A percentile compares a stretch with the other conserved stretches of the same genome.
Conservation (phyloP, 805 yeast species). For the Pichia heedii region DNA sequence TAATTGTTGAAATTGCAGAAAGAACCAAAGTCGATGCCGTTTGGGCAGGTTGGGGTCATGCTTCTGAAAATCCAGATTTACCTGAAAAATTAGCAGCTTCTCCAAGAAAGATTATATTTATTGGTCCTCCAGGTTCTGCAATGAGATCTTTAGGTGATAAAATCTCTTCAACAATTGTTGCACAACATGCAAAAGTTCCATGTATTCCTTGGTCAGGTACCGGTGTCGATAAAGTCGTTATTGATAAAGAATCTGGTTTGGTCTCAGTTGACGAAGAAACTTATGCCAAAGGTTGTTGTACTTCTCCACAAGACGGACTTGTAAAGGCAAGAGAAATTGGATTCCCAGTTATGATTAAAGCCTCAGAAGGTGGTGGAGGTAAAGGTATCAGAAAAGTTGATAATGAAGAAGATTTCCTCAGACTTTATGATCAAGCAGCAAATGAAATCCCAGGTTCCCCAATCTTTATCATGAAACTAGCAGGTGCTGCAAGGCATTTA, state of each 20-base stretch:
- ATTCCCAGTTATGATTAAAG: slow-evolving; percentile 98
- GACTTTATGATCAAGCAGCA: slow-evolving; percentile 86
- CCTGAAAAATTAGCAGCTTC: slow-evolving; percentile 95
- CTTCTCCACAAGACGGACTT: slow-evolving; percentile 81
- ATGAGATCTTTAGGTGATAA: slow-evolving; percentile 99
- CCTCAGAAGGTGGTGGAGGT: slow-evolving; percentile 99
- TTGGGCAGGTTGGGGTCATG: slow-evolving; percentile 99
- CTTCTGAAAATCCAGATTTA: slow-evolving; percentile 93
- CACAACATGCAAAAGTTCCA: slow-evolving; percentile 97
- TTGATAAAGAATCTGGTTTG: slow-evolving; percentile 61
- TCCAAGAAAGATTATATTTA: slow-evolving; percentile 80
- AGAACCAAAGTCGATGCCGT: slow-evolving; percentile 96
- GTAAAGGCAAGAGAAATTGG: slow-evolving; percentile 80
- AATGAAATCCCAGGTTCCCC: slow-evolving; percentile 99
- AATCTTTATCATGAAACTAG: slow-evolving; percentile 93
- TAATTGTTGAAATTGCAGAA: slow-evolving; percentile 95
- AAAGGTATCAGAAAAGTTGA: slow-evolving; percentile 98
- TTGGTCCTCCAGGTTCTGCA: slow-evolving; percentile 99
- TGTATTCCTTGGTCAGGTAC: slow-evolving; percentile 99
- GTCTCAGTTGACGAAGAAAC: slow-evolving; percentile 84
- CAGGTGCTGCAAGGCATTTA: slow-evolving; percentile 95
- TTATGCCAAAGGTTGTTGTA: slow-evolving; percentile 83
- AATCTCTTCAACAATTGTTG: slow-evolving; percentile 95
- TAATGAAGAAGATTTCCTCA: slow-evolving; percentile 62
- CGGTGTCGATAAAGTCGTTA: slow-evolving; percentile 74